Base-by-base conservation (phyloP, 2,329 filamentous ascomycete genomes). In the Epichloe uncinata region DNA sequence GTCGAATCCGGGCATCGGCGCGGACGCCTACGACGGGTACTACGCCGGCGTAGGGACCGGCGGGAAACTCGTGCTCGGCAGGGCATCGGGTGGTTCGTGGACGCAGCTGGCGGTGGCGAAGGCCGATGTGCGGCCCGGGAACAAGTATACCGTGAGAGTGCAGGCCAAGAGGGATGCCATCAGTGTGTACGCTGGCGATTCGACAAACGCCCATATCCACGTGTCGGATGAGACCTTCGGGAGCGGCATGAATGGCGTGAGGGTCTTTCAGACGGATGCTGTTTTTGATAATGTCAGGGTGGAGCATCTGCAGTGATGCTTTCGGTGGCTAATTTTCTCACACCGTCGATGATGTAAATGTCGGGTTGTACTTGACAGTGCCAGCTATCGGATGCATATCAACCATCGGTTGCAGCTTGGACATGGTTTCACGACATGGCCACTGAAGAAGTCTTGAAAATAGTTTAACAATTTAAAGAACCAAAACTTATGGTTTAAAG, bases 11-110 rank as follows among this genome's bases (percentile, higher is more conserved):
- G 22, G 22, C 22, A 22, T 22, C 22, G 22, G 22, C 22, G 22
- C 22, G 22, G 22, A 22, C 22, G 22, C 22, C 22, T 22, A 22
- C 22, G 22, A 22, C 22, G 22, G 22, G 22, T 22, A 22, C 22
- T 22, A 22, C 22, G 22, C 22, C 22, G 22, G 22, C 22, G 22
- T 63, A 26, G 61, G 64, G 37, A 57, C 57, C 5, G 16, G 42
- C 0, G 61, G 60, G 7, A 51, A 47, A 13, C 54, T 63, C 7
- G 38, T 57, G 1, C 52, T 68, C 3, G 58, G 60, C 18, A 56
- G 50, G 12, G 52, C 48, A 13, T 40, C 54, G 8, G 33, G 41
- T 1, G 49, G 51, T 1, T 42, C 44, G 33, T 54, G 52, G 42
- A 58, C 44, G 37, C 33, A 47, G 15, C 30, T 58, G 2, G 50